phyloP scores from a whole-genome alignment of 2,329 filamentous ascomycete genomes.

The Eutypella sp. region DNA sequence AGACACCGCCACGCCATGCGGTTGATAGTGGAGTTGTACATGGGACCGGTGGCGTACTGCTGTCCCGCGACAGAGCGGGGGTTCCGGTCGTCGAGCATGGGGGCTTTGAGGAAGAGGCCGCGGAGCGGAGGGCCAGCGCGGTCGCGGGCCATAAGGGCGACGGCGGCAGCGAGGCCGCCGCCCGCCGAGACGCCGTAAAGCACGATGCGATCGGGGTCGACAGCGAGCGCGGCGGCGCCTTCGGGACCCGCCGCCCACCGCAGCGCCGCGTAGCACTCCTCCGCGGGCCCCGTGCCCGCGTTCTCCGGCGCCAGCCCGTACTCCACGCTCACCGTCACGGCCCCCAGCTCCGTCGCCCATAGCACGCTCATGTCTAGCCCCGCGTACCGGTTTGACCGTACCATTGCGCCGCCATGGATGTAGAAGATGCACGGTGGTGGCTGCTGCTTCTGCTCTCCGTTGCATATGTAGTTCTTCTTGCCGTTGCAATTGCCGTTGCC shows the following conservation, averaged over 20 bases:
- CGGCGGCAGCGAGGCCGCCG: conserved; percentile 50
- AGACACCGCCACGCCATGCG: conserved; percentile 26
- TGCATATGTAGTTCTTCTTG: too few relatives aligned
- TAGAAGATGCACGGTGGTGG: conserved; percentile 23
- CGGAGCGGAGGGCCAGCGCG: conserved; percentile 27
- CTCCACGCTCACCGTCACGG: conserved; percentile 28
- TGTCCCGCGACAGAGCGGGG: conserved; percentile 23
- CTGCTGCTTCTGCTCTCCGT: background rate
- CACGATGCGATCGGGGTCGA: conserved; percentile 44
- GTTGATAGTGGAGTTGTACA: conserved; percentile 26
- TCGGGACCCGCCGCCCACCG: conserved; percentile 26
- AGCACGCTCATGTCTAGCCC: conserved; percentile 26
- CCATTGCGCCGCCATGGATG: conserved; percentile 26
- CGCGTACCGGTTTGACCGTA: conserved; percentile 26
- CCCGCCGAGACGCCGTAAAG: conserved; percentile 53
- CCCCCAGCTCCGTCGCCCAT: conserved; percentile 25
- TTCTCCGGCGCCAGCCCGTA: conserved; percentile 28
- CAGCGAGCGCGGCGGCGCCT: conserved; percentile 31
- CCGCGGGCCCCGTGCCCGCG: conserved; percentile 20
- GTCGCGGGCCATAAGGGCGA: conserved; percentile 44
- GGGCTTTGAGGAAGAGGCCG: conserved; percentile 33
- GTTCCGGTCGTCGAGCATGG: conserved; percentile 38
- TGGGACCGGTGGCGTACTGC: conserved; percentile 25
- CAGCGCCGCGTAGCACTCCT: conserved; percentile 35
- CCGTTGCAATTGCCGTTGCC: too few relatives aligned